Evolutionary conservation across 2,329 filamentous ascomycete species (phyloP), one percentile per base, ranked within the genome.

Genomic region (Biscogniauxia sp.): DNA sequence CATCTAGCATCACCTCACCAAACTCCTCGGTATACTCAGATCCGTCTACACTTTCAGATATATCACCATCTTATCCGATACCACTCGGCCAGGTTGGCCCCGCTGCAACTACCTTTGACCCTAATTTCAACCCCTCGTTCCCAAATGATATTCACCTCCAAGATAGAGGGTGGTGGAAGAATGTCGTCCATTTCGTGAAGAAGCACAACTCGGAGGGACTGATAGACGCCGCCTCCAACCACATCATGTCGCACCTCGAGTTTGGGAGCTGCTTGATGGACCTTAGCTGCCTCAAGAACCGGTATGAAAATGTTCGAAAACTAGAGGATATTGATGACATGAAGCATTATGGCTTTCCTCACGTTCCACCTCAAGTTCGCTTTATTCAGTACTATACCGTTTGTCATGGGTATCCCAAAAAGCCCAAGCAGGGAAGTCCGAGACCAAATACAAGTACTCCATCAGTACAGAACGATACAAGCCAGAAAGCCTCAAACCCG

Each of bases 351-450:
- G 67, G 68, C 2, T 66, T 69, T n/a, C 64, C 71, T 20, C 77
- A 80, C 51, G 64, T 77, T 3, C 69, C 78, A 1, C 77, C 79
- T 2, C 80, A 88, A 56, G 84, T 95, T 11, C 84, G 92, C 17
- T 97, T 97, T 69, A 82, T 92, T 60, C 97, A 97, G 72, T 97
- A 96, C 73, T 97, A 94, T 72, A 96, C 93, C 1, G 84, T 90
- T n/a, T 93, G 90, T 66, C 89, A 89, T 9, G 93, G 93, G 3
- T 82, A 86, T 61, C 82, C 83, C 1, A 93, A 90, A 67, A 73
- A 75, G 58, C 73, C 74, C 15, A 79, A 80, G 64, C 54, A 59
- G 13, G 59, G 63, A 11, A 64, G 64, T 28, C n/a, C 54, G 9
- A 57, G 63, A 51, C 56, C 49, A 17, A 60, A 62, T 28, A 11